Evolutionary conservation across 2,329 filamentous ascomycete species (phyloP).

Genomic region (Alternaria triticimaculans): DNA sequence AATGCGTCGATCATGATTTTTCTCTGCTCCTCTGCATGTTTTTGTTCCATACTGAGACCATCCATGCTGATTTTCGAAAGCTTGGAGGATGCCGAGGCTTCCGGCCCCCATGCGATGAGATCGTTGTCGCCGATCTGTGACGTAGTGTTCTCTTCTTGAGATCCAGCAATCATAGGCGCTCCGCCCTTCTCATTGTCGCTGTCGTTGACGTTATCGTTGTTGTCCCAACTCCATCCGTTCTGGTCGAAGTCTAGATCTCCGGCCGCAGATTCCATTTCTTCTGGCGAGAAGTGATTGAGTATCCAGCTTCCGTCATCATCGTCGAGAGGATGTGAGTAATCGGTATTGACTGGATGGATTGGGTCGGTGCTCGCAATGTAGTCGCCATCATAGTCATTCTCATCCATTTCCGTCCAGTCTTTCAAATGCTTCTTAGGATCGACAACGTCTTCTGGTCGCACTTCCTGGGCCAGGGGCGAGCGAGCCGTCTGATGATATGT

Average conservation of each 20-base stretch:
- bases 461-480: conserved; percentile 25
- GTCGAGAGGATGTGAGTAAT: conserved; percentile 20
- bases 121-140: not conserved
- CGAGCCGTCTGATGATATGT: not conserved
- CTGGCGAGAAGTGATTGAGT: conserved; percentile 3
- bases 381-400: conserved; percentile 23
- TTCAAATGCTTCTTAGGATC: not conserved
- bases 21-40: not conserved
- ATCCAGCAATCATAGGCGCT: not conserved
- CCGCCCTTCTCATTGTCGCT: not conserved
- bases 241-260: not conserved
- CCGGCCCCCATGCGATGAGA: conserved; percentile 7
- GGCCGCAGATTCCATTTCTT: conserved; percentile 1
- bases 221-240: conserved; percentile 11
- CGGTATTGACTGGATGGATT: conserved; percentile 27
- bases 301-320: conserved; percentile 20
- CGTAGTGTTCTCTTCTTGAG: not conserved
- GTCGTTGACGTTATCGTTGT: not conserved
- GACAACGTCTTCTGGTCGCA: conserved; percentile 26
- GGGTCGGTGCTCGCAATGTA: conserved; percentile 31
- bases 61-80: not conserved
- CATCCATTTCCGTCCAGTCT: conserved; percentile 7
- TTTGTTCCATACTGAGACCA: not conserved
- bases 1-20: conserved; percentile 11
- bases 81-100: not conserved